Conservation (phyloP, 2,329 filamentous ascomycete genomes). For the Daldinia sp. region DNA sequence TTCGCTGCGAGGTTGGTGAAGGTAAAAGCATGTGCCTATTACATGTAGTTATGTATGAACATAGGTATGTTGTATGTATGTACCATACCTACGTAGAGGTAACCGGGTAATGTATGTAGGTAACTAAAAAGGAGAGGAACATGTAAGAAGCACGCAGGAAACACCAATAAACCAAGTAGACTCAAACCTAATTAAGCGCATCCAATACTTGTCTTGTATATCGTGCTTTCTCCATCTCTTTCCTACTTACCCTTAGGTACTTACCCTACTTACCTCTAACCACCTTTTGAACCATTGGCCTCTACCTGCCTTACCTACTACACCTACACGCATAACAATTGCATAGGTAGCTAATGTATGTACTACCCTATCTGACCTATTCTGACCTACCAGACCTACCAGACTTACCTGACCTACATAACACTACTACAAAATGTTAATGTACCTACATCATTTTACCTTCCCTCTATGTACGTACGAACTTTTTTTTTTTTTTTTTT, state of each 20-base stretch:
- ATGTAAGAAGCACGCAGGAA: neutral
- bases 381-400: neutral
- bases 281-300: neutral
- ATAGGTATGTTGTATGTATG: neutral
- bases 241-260: too few species aligned
- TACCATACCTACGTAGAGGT: too few species aligned
- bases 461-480: conserved; percentile 4
- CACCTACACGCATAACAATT: neutral
- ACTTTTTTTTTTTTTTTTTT: neutral
- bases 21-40: neutral
- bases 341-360: too few species aligned
- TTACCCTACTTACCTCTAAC: neutral
- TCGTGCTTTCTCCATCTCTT: conserved; percentile 4
- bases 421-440: too few species aligned
- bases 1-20: conserved; percentile 30
- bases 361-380: neutral
- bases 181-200: conserved; percentile 3
- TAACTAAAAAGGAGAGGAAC: neutral
- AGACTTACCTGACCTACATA: neutral
- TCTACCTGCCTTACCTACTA: neutral
- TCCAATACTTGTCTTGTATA: neutral
- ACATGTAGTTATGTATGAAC: conserved; percentile 13
- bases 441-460: neutral
- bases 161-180: neutral
- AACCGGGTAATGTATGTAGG: neutral